A percentile compares a stretch with the other conserved stretches of the same genome.
These are phyloP conservation scores for Coix lacrymajobi DNA, from an alignment of 176 grass and related monocot species.

Conservation along the genomic window DNA sequence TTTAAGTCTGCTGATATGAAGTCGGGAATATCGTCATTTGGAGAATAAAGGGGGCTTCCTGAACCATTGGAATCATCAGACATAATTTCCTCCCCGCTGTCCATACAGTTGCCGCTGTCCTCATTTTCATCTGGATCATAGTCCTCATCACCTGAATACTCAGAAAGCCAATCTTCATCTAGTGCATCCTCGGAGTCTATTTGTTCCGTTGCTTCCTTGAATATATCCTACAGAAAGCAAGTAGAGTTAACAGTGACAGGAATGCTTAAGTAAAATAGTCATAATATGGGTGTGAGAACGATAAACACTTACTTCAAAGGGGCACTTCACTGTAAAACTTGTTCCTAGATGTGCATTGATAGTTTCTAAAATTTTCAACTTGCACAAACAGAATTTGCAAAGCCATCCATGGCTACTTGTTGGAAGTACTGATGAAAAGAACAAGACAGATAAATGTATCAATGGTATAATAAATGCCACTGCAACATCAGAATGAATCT, in stretches of 20 bases:
- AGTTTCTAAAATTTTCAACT: constrained; percentile 74
- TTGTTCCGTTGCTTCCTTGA: constrained; percentile 70
- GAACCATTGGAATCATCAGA: constrained; percentile 59
- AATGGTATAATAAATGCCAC: neutral
- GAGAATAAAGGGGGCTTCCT: constrained; percentile 59
- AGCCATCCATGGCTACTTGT: constrained; percentile 58
- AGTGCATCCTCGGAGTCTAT: constrained; percentile 36
- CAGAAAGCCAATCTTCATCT: constrained; percentile 85
- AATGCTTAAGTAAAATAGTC: constrained; percentile 9
- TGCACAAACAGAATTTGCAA: constrained; percentile 88
- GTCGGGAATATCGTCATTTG: constrained; percentile 59
- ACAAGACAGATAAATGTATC: constrained; percentile 27
- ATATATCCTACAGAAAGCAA: constrained; percentile 68
- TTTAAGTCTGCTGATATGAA: constrained; percentile 46
- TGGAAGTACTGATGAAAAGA: constrained; percentile 41
- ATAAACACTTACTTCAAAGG: constrained; percentile 50
- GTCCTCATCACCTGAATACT: constrained; percentile 97
- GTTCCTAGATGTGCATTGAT: constrained; percentile 91
- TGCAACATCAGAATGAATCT: neutral
- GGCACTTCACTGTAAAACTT: constrained; percentile 47
- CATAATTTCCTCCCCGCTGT: constrained; percentile 42
- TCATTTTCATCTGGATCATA: constrained; percentile 80
- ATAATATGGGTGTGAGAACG: constrained; percentile 19
- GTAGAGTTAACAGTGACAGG: neutral
- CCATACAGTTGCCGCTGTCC: constrained; percentile 36